phyloP scores from a whole-genome alignment of 139 green algal genomes.

The Coelastrella sp. region DNA sequence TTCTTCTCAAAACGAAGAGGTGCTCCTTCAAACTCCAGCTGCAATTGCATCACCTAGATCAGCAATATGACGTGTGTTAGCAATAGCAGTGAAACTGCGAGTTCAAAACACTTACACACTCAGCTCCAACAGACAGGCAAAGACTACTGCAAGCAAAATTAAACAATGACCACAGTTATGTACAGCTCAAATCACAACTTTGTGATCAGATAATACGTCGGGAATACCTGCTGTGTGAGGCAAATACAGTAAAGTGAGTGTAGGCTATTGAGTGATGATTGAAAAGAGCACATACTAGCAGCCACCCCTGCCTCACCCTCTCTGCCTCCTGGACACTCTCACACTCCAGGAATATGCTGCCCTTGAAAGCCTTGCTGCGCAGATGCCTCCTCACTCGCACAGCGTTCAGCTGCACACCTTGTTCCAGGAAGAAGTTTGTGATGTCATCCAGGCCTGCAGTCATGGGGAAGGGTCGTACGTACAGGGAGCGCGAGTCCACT shows the following conservation, averaged over 20 bases:
- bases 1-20: constrained; percentile 76
- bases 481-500: constrained; percentile 80
- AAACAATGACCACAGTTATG: too few species aligned
- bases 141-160: too few species aligned
- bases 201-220: too few species aligned
- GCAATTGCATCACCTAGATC: constrained; percentile 15
- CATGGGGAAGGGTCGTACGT: constrained; percentile 82
- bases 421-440: not conserved
- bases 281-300: too few species aligned
- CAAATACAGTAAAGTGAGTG: too few species aligned
- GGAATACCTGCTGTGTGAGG: too few species aligned
- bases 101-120: too few species aligned
- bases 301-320: constrained; percentile 55
- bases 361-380: constrained; percentile 86
- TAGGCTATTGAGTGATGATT: too few species aligned
- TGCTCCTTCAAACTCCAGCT: constrained; percentile 78
- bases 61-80: not conserved
- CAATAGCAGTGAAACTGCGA: not conserved
- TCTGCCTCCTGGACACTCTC: constrained; percentile 61
- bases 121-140: too few species aligned
- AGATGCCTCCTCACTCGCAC: constrained; percentile 78
- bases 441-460: constrained; percentile 67
- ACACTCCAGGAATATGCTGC: constrained; percentile 87
- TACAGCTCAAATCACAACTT: too few species aligned
- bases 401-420: constrained; percentile 9